A percentile compares a stretch with the other conserved stretches of the same genome.
Conservation (phyloP, 140 eudicot species). For the Flaveria floridana region DNA sequence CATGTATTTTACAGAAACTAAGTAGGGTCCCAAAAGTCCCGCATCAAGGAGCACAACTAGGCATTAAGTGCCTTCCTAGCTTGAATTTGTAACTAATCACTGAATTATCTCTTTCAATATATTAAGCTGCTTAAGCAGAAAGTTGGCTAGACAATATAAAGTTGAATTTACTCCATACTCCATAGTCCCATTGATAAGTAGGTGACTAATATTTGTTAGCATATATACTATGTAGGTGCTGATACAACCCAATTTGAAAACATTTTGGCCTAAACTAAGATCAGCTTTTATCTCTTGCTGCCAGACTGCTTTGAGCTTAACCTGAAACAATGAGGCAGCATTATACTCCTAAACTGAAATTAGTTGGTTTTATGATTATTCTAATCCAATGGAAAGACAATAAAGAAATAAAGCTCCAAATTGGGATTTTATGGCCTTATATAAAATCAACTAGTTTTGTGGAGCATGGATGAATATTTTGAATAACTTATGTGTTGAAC, state of each 20-base stretch:
- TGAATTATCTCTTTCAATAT: background rate
- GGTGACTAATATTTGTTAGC: background rate
- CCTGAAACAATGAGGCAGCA: background rate
- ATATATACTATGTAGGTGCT: background rate
- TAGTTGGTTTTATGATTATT: background rate
- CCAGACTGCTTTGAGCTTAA: background rate
- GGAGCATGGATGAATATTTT: background rate
- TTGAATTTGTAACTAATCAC: background rate
- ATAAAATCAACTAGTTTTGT: background rate
- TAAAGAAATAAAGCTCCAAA: background rate
- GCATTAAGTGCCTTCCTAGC: background rate
- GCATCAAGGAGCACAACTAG: background rate
- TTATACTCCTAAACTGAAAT: background rate
- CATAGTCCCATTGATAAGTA: background rate
- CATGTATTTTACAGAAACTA: conserved; percentile 7
- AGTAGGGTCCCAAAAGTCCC: background rate
- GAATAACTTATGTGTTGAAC: background rate
- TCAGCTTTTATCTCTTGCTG: background rate
- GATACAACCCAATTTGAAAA: background rate
- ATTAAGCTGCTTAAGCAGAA: conserved; percentile 13
- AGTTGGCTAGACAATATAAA: background rate
- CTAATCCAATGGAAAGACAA: background rate
- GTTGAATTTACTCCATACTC: conserved; percentile 7
- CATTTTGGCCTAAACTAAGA: conserved; percentile 14
- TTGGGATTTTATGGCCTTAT: background rate